Evolutionary conservation across 2,329 filamentous ascomycete genomes (phyloP), one percentile per base, ranked within the genome.

Genomic region (Capronia epimyces): DNA sequence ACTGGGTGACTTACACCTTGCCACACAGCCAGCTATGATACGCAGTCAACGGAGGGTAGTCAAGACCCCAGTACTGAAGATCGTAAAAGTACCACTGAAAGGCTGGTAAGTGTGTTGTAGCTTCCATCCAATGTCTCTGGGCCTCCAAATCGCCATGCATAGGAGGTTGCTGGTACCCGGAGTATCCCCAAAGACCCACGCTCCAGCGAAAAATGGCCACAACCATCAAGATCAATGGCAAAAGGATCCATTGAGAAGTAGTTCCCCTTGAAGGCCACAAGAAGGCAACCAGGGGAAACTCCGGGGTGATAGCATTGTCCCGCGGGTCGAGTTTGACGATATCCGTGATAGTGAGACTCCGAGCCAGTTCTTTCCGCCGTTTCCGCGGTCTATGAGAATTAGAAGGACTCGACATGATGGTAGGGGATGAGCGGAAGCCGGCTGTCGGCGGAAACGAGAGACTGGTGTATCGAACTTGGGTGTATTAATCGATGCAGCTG

Each of bases 41-140:
- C 45, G 93, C 94, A 46, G 93, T 98, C 71, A 98, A 79, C 46
- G 93, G 93, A 50, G 93, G 93, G 68, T 98, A 98, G 71, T 98
- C 93, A 60, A 98, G 78, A 0, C 94, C 94, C 93, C 93, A 98
- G 84, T 91, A 98, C 64, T 91, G 78, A 39, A 97, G 75, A 66
- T 98, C 90, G 68, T 98, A 89, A 65, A 95, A 95, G 69, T 98
- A 98, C 93, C 94, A 98, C 68, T 93, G 86, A 9, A 89, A 93
- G 31, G 94, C 77, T 12, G 93, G 93, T 1, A 98, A 75, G 53
- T 95, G 82, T 7, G 82, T 87, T 1, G 93, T 96, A 59, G 98
- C 76, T 66, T 98, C 93, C 90, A 98, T 95, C 93, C 93, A 98
- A 69, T 98, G 93, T 62, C 93, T 77, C 69, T 98, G 93, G 2